Conservation (phyloP, 345 rosid genomes). For the Salix brachista region DNA sequence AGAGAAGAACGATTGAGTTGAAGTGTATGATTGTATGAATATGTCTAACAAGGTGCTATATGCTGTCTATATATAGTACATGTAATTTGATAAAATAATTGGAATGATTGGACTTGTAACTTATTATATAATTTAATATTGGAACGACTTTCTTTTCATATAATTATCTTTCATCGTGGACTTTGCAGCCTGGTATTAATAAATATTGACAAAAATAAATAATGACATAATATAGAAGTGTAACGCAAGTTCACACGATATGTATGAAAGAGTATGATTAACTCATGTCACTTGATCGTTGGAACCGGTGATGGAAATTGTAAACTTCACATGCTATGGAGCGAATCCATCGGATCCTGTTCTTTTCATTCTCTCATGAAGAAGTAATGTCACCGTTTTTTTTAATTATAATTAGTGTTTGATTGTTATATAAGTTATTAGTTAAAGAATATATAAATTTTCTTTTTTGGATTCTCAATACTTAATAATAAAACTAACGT, state of each 20-base stretch:
- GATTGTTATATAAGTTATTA: too few relatives aligned
- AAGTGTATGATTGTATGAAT: neutral
- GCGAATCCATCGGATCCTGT: constrained; percentile 15
- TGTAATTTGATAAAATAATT: neutral
- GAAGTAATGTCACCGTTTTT: too few relatives aligned
- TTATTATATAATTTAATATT: too few relatives aligned
- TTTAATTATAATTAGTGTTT: too few relatives aligned
- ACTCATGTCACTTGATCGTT: neutral
- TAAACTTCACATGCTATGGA: neutral
- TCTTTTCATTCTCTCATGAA: neutral
- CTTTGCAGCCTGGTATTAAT: too few relatives aligned
- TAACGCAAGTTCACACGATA: neutral
- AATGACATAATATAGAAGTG: neutral
- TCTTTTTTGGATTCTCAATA: too few relatives aligned
- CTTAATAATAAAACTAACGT: too few relatives aligned
- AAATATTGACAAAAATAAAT: neutral
- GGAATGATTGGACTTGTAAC: neutral
- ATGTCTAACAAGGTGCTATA: neutral
- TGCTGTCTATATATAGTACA: neutral
- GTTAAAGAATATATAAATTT: too few relatives aligned
- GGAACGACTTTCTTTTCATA: neutral
- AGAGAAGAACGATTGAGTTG: neutral
- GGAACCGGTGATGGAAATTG: neutral
- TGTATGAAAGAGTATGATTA: neutral
- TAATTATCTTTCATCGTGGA: too few relatives aligned